Evolutionary conservation across 1,284 basidiomycete species (phyloP).

Genomic region (Leccinum subrobustum): DNA sequence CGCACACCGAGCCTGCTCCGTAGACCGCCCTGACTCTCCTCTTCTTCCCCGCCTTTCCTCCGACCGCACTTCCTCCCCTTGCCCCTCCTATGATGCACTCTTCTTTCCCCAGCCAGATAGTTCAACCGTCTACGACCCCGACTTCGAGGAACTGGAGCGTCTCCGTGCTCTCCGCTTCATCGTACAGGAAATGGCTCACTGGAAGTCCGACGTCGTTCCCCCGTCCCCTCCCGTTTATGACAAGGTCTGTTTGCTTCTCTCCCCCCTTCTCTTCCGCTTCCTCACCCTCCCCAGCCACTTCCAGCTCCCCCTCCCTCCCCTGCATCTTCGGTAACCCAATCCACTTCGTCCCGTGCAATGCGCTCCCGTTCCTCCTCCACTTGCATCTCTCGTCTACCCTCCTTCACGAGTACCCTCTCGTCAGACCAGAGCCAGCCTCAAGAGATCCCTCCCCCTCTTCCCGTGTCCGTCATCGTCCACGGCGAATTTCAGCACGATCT

Average conservation of each 20-base stretch:
- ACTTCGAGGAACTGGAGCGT: conserved; percentile 31
- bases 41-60: conserved; percentile 30
- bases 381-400: conserved; percentile 33
- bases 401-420: conserved; percentile 35
- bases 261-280: background rate
- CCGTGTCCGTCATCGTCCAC: conserved; percentile 33
- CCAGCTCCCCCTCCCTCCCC: conserved; percentile 33
- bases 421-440: conserved; percentile 33
- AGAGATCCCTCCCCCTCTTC: conserved; percentile 28
- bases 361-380: conserved; percentile 35
- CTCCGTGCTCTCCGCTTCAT: conserved; percentile 32
- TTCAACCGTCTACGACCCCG: conserved; percentile 5
- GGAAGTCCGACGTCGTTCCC: conserved; percentile 13
- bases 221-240: conserved; percentile 8
- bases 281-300: conserved; percentile 19
- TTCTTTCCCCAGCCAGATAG: conserved; percentile 23
- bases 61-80: conserved; percentile 25
- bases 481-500: conserved; percentile 31
- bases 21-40: conserved; percentile 32
- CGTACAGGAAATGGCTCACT: conserved; percentile 34
- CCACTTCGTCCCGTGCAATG: conserved; percentile 28
- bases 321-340: conserved; percentile 27
- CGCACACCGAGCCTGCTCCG: conserved; percentile 20
- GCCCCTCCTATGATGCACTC: conserved; percentile 33
- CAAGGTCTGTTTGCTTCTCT: conserved; percentile 21